phyloP scores from a whole-genome alignment of 371 early-diverging fungal genomes.

The Umbelopsis sp. region DNA sequence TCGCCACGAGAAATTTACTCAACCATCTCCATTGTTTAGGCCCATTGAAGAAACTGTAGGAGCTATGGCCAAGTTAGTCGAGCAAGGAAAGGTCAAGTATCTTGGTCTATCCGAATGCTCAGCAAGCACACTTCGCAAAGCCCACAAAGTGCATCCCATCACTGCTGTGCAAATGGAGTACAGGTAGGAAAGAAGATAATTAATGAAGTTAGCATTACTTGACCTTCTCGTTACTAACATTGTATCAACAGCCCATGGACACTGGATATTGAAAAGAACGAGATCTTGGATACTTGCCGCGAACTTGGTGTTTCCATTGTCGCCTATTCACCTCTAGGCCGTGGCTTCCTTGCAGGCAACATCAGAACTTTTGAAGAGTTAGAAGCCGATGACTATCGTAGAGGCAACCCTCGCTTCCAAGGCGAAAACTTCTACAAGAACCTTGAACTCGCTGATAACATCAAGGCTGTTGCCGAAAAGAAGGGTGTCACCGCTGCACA shows the following conservation, averaged over 20 bases:
- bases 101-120: constrained; percentile 64
- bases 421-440: constrained; percentile 57
- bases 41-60: constrained; percentile 60
- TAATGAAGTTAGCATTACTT: not conserved
- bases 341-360: constrained; percentile 60
- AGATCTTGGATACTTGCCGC: constrained; percentile 52
- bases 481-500: constrained; percentile 48
- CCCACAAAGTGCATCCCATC: constrained; percentile 68
- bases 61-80: constrained; percentile 64
- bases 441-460: constrained; percentile 52
- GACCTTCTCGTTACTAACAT: not conserved
- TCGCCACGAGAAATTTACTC: not conserved
- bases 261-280: constrained; percentile 56
- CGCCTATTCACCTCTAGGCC: constrained; percentile 60
- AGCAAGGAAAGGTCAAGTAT: constrained; percentile 62
- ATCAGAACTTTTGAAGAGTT: constrained; percentile 51
- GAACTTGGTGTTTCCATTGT: constrained; percentile 63
- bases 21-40: not conserved
- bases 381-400: constrained; percentile 49
- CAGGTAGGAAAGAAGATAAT: not conserved
- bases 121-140: constrained; percentile 56
- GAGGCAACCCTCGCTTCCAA: constrained; percentile 49
- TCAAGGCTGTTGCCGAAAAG: constrained; percentile 43
- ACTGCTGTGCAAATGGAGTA: constrained; percentile 60
- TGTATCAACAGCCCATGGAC: constrained; percentile 40